These are phyloP conservation scores for Aspergillus aculeatus DNA, from an alignment of 2,329 filamentous ascomycete species.

Conservation along the genomic window DNA sequence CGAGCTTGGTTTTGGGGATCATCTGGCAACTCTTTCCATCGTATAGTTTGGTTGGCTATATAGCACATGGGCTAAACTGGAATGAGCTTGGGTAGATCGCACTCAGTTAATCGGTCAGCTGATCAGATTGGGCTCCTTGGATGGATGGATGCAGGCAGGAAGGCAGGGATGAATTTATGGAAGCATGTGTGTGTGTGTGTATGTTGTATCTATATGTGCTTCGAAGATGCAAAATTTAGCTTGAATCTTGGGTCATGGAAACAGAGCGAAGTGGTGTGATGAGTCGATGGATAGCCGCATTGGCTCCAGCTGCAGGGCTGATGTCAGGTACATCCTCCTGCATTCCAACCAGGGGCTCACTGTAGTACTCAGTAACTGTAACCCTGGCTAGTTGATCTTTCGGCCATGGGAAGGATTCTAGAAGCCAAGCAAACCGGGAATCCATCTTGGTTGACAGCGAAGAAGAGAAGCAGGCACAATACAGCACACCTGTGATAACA, in stretches of 20 bases:
- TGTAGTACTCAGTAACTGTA: not conserved
- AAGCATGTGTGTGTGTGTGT: not conserved
- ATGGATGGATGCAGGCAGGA: no score
- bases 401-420: not conserved
- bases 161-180: no score
- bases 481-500: no score
- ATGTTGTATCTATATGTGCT: not conserved
- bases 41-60: not conserved
- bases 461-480: no score
- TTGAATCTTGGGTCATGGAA: not conserved
- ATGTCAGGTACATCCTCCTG: not conserved
- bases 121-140: no score
- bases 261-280: not conserved
- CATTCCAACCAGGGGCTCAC: not conserved
- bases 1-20: not conserved
- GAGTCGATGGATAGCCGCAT: not conserved
- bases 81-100: not conserved
- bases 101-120: no score
- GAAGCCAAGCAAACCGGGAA: not conserved
- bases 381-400: not conserved
- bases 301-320: not conserved
- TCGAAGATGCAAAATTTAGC: not conserved
- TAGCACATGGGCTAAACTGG: not conserved
- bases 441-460: not conserved
- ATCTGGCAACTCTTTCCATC: not conserved